phyloP scores from a whole-genome alignment of 1,139 yeast species.

The Blastobotrys apis region DNA sequence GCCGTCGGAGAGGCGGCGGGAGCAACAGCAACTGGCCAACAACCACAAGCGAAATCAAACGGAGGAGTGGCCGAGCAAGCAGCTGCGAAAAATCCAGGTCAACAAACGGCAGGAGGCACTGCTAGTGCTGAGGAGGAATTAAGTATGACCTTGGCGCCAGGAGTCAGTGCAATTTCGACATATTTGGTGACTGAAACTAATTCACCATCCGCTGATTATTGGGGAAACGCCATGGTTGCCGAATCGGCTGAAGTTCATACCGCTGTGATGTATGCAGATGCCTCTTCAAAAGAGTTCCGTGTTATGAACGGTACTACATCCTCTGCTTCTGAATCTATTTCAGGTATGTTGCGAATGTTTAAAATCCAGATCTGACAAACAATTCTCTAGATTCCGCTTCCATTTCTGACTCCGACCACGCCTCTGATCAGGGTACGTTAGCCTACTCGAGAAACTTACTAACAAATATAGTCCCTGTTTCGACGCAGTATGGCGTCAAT shows the following conservation, averaged over 20 bases:
- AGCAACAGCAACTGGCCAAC: neutral
- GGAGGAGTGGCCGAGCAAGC: neutral
- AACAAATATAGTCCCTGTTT: too few species aligned
- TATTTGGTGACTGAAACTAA: neutral
- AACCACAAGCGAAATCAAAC: neutral
- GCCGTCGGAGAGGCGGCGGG: neutral
- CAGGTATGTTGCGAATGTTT: too few species aligned
- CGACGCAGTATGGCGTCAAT: too few species aligned
- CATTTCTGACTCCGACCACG: too few species aligned
- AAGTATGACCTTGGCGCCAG: neutral
- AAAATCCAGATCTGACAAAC: too few species aligned
- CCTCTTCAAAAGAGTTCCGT: neutral
- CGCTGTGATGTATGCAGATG: neutral
- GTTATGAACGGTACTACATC: neutral
- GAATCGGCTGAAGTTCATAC: neutral
- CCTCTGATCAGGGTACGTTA: too few species aligned
- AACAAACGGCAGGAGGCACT: neutral
- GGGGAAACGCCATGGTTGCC: neutral
- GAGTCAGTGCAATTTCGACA: conserved; percentile 1
- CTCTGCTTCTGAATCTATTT: too few species aligned
- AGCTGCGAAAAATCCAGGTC: neutral
- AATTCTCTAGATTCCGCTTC: too few species aligned
- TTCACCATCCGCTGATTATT: neutral
- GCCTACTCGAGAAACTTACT: too few species aligned
- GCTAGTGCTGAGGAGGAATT: neutral